These are phyloP conservation scores for Ettlia oleoabundans DNA, from an alignment of 139 green algal species.

Conservation along the genomic window DNA sequence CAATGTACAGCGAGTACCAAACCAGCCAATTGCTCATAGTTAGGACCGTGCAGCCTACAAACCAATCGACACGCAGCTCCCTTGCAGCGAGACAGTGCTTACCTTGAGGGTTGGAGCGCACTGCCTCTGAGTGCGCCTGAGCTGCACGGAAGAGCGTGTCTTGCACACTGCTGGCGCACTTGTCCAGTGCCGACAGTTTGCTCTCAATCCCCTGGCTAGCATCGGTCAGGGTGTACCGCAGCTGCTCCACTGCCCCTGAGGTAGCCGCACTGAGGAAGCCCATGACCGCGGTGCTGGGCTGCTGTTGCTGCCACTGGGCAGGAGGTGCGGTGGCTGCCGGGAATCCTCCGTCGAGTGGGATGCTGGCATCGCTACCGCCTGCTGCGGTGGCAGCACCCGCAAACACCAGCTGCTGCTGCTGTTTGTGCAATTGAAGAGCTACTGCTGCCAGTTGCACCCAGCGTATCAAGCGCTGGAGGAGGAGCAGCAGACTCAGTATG, in stretches of 20 bases:
- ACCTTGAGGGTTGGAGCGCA: conserved; percentile 28
- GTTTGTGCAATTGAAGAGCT: background rate
- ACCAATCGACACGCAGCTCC: too few relatives aligned
- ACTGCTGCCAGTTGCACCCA: conserved; percentile 4
- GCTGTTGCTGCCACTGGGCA: background rate
- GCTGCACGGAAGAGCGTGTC: conserved; percentile 31
- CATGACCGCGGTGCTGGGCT: background rate
- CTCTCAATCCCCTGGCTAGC: conserved; percentile 5
- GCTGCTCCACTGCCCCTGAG: conserved; percentile 30
- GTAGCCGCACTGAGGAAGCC: conserved; percentile 30
- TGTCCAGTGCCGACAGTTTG: conserved; percentile 33
- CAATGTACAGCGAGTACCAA: too few relatives aligned
- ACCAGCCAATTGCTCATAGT: too few relatives aligned
- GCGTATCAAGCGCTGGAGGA: conserved; percentile 6
- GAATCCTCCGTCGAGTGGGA: background rate
- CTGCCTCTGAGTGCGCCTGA: conserved; percentile 12
- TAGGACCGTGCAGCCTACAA: too few relatives aligned
- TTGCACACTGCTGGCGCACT: conserved; percentile 8
- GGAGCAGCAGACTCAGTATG: background rate
- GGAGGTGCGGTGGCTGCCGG: background rate
- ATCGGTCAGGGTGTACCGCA: conserved; percentile 42
- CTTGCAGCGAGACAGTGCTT: background rate
- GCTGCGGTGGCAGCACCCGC: background rate
- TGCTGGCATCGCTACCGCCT: background rate
- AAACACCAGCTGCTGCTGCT: conserved; percentile 12